Evolutionary conservation across 768 basidiomycete species (phyloP), one percentile per base, ranked within the genome.

Genomic region (Suillus weaverae): DNA sequence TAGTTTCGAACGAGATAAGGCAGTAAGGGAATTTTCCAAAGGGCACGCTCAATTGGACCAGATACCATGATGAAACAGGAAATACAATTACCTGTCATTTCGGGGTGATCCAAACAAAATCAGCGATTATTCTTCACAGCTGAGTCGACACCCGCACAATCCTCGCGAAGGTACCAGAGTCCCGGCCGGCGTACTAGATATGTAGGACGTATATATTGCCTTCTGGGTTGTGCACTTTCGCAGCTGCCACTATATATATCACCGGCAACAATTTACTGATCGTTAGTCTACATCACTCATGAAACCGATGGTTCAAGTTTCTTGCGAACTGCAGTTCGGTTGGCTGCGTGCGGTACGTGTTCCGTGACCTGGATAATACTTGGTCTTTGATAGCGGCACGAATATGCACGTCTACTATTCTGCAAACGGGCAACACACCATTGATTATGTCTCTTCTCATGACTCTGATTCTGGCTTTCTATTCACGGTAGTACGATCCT

Each of bases 201-300:
- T 26, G 16, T 41, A 16, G 39, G 14, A 5, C 39, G 39, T 41
- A 41, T 14, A 41, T 60, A 26, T 57, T 39, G 20, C 33, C 18
- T 63, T 59, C 62, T 63, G 46, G 22, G 55, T 66, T 20, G 6
- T 36, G 13, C 30, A 9, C n/a, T 39, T 14, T 11, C 6, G 20
- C 39, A 35, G 13, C 39, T 54, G 22, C 7, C 20, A 38, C 20
- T 14, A 46, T 18, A 22, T 26, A 26, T 43, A 1, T 11, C 39
- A 35, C 16, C 26, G n/a, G 13, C 26, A 14, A n/a, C 30, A 14
- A n/a, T 48, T 46, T 20, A 9, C 6, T 26, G 44, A 48, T 26
- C 50, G 20, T 46, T 38, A 20, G 38, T 54, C 39, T 66, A 63
- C 38, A 43, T 66, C 43, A 56, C 3, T 13, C 43, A 60, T 8